Evolutionary conservation across 2,329 filamentous ascomycete species (phyloP), one percentile per base, ranked within the genome.

Genomic region (Allantophomopsis lycopodina): DNA sequence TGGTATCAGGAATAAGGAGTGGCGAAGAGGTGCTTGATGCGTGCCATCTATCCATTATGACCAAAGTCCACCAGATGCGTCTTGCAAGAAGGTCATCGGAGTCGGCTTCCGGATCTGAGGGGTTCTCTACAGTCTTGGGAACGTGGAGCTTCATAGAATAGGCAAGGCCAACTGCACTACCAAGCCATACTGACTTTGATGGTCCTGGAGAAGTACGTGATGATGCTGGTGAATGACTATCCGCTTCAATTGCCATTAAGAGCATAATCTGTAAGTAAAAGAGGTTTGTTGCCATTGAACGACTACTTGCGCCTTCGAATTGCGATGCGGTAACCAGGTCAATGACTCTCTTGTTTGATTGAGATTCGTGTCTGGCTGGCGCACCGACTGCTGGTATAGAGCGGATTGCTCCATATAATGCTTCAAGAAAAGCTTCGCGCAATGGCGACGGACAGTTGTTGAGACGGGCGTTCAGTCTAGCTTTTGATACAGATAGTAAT

Each of bases 11-110:
- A 42, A 86, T 74, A 42, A 78, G 64, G 11, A 74, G 50, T 3
- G 78, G 74, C 44, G 69, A 74, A 11, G 72, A 74, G 4, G 71
- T 79, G 16, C 74, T 76, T n/a, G 76, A 69, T 4, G 81, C 76
- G 52, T 83, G 75, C 78, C 79, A 86, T 13, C 79, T 71, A 50
- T 86, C 81, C 46, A 86, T 69, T 45, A 81, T 68, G 35, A 84
- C 70, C 28, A 86, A 60, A 12, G 75, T 73, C 76, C 78, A 84
- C 81, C 81, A 86, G 14, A 79, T 69, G 34, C 78, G 69, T 38
- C 77, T 63, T 2, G 69, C 69, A 4, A 84, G 60, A 14, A 73
- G 72, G 37, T 77, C 73, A 35, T 79, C 73, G 15, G 69, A 71
- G 51, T 83, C 76, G 2, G 62, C 51, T 39, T 79, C 72, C 8